phyloP scores from a whole-genome alignment of 805 yeast species.

The Saturnispora serradocipensis region DNA sequence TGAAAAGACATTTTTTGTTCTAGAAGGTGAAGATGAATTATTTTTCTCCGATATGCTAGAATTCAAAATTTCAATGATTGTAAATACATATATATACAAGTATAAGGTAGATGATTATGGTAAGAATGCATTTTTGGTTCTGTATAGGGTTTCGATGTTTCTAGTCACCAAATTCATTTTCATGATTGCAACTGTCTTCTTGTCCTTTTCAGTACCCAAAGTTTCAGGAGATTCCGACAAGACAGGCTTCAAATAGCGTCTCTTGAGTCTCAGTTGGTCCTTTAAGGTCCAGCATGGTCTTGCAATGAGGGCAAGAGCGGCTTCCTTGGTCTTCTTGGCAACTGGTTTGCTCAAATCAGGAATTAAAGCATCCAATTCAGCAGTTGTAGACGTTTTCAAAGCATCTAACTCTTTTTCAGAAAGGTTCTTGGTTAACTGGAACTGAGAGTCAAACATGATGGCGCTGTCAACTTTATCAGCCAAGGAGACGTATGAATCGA shows the following conservation, averaged over 20 bases:
- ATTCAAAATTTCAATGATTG: neutral
- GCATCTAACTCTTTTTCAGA: conserved; percentile 27
- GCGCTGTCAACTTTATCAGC: conserved; percentile 34
- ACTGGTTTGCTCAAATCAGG: conserved; percentile 20
- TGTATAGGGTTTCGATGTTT: conserved; percentile 42
- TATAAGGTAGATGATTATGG: conserved; percentile 1
- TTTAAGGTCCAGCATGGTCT: conserved; percentile 29
- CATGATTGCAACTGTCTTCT: conserved; percentile 40
- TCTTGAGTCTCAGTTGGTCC: conserved; percentile 33
- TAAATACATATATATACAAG: neutral
- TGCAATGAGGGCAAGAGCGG: conserved; percentile 37
- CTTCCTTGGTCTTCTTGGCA: conserved; percentile 30
- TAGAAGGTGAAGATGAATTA: neutral
- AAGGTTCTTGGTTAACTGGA: conserved; percentile 32
- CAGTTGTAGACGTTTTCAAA: conserved; percentile 16
- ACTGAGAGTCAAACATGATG: conserved; percentile 40
- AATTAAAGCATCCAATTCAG: conserved; percentile 15
- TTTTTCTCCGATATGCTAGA: neutral
- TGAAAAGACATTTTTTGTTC: neutral
- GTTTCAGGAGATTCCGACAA: conserved; percentile 40
- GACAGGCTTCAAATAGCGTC: conserved; percentile 46
- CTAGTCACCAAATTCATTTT: conserved; percentile 54
- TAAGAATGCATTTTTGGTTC: conserved; percentile 43
- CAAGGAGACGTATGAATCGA: conserved; percentile 29
- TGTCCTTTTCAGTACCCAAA: conserved; percentile 29